phyloP scores from a whole-genome alignment of 192 early-diverging fungal species.

The Coemansia sp. region DNA sequence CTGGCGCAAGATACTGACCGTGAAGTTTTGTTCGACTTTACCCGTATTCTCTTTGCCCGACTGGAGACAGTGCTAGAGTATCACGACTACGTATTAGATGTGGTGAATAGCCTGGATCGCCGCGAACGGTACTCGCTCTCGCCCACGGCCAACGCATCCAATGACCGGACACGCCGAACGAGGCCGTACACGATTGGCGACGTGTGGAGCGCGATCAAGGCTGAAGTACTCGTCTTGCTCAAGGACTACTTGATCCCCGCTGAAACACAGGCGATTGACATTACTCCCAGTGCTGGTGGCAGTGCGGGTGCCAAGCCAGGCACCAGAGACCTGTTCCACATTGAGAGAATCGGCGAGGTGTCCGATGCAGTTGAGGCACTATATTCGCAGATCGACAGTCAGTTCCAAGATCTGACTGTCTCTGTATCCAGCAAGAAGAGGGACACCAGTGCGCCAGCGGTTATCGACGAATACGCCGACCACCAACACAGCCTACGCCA shows the following conservation, averaged over 20 bases:
- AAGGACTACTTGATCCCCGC: conserved; percentile 53
- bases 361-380: conserved; percentile 36
- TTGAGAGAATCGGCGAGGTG: conserved; percentile 40
- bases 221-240: conserved; percentile 50
- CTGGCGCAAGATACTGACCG: conserved; percentile 60
- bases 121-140: conserved; percentile 43
- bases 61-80: conserved; percentile 75
- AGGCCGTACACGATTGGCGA: conserved; percentile 45
- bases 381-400: conserved; percentile 49
- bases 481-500: conserved; percentile 48
- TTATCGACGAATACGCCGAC: conserved; percentile 55
- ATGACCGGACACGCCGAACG: conserved; percentile 5
- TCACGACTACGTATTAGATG: conserved; percentile 69
- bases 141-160: conserved; percentile 8
- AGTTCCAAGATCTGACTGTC: conserved; percentile 44
- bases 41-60: conserved; percentile 77
- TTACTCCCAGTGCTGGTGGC: conserved; percentile 9
- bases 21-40: conserved; percentile 74
- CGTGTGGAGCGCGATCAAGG: conserved; percentile 56
- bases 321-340: conserved; percentile 48
- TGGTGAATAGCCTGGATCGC: conserved; percentile 59
- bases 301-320: conserved; percentile 23
- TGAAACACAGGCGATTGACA: conserved; percentile 33
- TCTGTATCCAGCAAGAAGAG: conserved; percentile 28
- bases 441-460: conserved; percentile 34